These are phyloP conservation scores for Trichoderma afroharzianum DNA, from an alignment of 2,329 filamentous ascomycete species.

Conservation along the genomic window DNA sequence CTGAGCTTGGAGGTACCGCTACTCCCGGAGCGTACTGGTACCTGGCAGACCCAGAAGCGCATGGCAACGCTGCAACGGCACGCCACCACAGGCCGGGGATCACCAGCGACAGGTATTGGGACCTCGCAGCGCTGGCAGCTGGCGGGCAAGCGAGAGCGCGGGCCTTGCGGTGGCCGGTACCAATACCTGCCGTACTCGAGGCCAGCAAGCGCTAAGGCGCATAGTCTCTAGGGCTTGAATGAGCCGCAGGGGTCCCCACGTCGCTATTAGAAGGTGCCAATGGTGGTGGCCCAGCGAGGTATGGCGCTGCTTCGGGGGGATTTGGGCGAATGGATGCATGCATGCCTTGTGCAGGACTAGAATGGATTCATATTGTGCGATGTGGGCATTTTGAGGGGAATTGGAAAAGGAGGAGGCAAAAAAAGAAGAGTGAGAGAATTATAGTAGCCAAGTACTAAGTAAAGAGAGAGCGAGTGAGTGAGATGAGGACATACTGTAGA, in stretches of 20 bases:
- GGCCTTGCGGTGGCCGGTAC: background rate
- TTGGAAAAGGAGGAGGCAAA: background rate
- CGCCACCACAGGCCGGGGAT: constrained; percentile 4
- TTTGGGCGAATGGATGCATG: background rate
- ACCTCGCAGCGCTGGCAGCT: background rate
- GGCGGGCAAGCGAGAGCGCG: background rate
- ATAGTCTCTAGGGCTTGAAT: constrained; percentile 1
- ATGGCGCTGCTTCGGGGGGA: background rate
- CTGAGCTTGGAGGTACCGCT: background rate
- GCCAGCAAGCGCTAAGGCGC: constrained; percentile 7
- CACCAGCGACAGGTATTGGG: background rate
- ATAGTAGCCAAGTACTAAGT: background rate
- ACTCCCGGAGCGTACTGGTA: background rate
- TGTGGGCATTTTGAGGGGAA: background rate
- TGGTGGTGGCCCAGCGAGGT: background rate
- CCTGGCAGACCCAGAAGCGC: background rate
- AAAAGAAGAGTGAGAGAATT: background rate
- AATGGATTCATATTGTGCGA: background rate
- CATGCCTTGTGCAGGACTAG: constrained; percentile 1
- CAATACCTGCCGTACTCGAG: background rate
- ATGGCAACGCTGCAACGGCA: constrained; percentile 15
- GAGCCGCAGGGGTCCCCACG: constrained; percentile 11
- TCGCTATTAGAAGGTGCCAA: background rate
- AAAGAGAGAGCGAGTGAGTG: background rate
- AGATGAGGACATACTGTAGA: background rate